Conservation (phyloP, 495 filamentous ascomycete genomes). For the Penicillium diatomitis region DNA sequence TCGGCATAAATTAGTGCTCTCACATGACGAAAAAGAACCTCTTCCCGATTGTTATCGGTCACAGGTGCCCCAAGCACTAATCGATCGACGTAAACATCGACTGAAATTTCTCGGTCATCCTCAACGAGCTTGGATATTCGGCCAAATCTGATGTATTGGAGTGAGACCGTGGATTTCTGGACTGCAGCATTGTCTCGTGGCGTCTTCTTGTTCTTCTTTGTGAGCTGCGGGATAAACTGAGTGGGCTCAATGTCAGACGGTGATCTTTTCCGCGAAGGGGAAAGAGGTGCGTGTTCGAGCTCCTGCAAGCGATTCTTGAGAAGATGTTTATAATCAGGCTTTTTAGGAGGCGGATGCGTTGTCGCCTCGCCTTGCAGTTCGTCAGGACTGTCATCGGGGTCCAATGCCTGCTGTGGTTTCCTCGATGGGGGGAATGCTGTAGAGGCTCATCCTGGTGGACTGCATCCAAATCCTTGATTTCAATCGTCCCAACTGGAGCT, state of each 20-base stretch:
- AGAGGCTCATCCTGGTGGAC: neutral
- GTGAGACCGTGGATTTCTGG: neutral
- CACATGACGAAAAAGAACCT: slow-evolving; percentile 16
- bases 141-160: slow-evolving; percentile 19
- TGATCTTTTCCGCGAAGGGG: slow-evolving; percentile 12
- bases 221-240: slow-evolving; percentile 12
- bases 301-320: neutral
- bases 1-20: slow-evolving; percentile 11
- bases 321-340: neutral
- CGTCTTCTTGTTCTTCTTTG: slow-evolving; percentile 13
- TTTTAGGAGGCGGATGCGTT: slow-evolving; percentile 14
- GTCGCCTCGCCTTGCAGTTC: slow-evolving; percentile 35
- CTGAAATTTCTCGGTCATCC: neutral
- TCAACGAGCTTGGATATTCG: slow-evolving; percentile 4
- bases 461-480: slow-evolving; percentile 1
- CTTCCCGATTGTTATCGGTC: neutral
- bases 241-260: slow-evolving; percentile 27
- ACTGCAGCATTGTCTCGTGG: neutral
- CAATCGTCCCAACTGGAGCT: slow-evolving; percentile 7
- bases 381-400: slow-evolving; percentile 32
- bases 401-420: slow-evolving; percentile 3
- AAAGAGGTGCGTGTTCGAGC: neutral
- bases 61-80: slow-evolving; percentile 5
- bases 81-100: slow-evolving; percentile 9
- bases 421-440: neutral